These are phyloP conservation scores for Carnegiea gigantea DNA, from an alignment of 179 eudicot genomes.

Conservation along the genomic window DNA sequence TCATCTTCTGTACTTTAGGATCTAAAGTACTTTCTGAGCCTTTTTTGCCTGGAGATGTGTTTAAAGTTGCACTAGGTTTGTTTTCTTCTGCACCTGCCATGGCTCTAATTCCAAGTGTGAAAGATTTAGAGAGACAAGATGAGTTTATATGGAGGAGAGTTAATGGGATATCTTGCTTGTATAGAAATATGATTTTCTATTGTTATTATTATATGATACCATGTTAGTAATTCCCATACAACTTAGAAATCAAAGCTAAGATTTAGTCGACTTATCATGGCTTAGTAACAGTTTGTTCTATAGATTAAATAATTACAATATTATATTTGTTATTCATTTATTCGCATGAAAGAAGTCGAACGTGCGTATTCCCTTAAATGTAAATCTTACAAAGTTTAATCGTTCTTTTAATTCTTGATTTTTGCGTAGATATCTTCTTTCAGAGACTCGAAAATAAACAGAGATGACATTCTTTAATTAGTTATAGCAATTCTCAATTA, in stretches of 20 bases:
- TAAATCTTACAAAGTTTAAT: not conserved
- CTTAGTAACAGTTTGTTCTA: not conserved
- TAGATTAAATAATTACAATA: not conserved
- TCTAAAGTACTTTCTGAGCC: not conserved
- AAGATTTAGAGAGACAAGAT: not conserved
- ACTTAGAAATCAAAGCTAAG: not conserved
- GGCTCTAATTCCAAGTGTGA: not conserved
- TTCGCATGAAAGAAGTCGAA: not conserved
- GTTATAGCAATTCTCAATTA: not conserved
- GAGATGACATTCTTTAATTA: not conserved
- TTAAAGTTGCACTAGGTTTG: conserved; percentile 17
- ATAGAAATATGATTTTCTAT: conserved; percentile 12
- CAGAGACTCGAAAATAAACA: not conserved
- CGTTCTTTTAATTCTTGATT: not conserved
- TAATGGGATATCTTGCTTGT: conserved; percentile 4
- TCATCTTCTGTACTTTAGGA: conserved; percentile 16
- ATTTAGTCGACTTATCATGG: not conserved
- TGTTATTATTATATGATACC: conserved; percentile 11
- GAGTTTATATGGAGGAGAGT: conserved; percentile 8
- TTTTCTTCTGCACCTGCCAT: conserved; percentile 11
- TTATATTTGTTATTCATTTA: not conserved
- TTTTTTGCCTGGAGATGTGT: not conserved
- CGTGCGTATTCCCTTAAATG: not conserved
- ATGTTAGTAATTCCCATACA: not conserved
- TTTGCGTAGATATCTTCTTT: not conserved